Evolutionary conservation across 441 rosid genomes (phyloP), one percentile per base, ranked within the genome.

Genomic region (Flueggea neowawraea): DNA sequence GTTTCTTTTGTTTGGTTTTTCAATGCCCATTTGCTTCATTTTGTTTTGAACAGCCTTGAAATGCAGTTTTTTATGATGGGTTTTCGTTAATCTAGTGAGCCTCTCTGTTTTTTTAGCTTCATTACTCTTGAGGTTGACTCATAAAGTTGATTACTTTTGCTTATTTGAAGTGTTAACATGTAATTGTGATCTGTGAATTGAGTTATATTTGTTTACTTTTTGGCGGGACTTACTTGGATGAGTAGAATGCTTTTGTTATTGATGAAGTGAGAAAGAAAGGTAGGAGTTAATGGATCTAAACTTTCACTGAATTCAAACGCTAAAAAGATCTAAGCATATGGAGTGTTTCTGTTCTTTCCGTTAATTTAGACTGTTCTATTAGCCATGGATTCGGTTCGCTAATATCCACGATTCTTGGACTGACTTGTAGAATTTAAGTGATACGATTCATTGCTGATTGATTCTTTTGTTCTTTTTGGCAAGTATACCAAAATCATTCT

Each of bases 151-250:
- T 10, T 10, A 3, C n/a, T 2, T 47, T 47, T 47, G 12, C n/a
- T 14, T 47, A 9, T 47, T 47, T 47, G 5, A 47, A 11, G 12
- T 14, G 12, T 11, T 58, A 70, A 55, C 77, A 81, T 81, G 87
- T 81, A 78, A 78, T 54, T 80, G 68, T 45, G 55, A 28, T 61
- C 72, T 45, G 17, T 67, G 55, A 49, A 14, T 63, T 65, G 48
- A 54, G 58, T 58, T 69, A 12, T 54, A 67, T 65, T 63, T 47
- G 71, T 62, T 47, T 53, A 55, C 45, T 52, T 62, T 81, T 68
- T 78, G 84, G 78, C 68, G 78, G 78, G 78, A 66, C 74, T 68
- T 58, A 22, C 68, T 69, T 63, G 64, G 65, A 72, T 72, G 72
- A 68, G 7, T 31, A 71, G 59, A 56, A 67, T 54, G 62, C 47